Percentiles rank a stretch among this genome's conserved stretches.
These are phyloP conservation scores for Curvularia hawaiiensis DNA, from an alignment of 2,329 filamentous ascomycete species.

Conservation along the genomic window DNA sequence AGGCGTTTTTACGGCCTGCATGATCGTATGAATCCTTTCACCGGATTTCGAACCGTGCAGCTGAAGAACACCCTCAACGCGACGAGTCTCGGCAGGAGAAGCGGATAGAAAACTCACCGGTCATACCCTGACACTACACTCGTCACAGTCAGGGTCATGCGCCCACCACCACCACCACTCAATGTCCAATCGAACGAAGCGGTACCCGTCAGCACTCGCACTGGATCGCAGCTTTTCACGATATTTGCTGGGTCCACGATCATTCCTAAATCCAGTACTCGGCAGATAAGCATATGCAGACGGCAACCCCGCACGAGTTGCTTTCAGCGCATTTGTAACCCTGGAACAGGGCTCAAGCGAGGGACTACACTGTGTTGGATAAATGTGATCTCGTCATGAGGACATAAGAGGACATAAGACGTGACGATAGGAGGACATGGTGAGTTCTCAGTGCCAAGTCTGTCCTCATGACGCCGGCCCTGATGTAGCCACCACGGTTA, in stretches of 20 bases:
- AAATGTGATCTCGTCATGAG: neutral
- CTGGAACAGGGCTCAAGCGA: neutral
- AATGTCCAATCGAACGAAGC: constrained; percentile 9
- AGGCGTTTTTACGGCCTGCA: constrained; percentile 12
- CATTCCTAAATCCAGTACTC: neutral
- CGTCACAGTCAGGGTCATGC: constrained; percentile 13
- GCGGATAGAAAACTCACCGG: constrained; percentile 12
- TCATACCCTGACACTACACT: constrained; percentile 3
- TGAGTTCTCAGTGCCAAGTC: neutral
- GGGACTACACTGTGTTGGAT: neutral
- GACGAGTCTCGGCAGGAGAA: constrained; percentile 1
- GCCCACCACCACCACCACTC: constrained; percentile 6
- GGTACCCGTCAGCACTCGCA: constrained; percentile 6
- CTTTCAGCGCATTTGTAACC: constrained; percentile 1
- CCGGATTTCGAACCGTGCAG: constrained; percentile 17
- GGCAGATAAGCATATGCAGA: constrained; percentile 14
- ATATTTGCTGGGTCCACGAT: constrained; percentile 3
- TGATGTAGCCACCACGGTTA: neutral
- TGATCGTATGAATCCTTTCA: constrained; percentile 11
- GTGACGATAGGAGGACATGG: neutral
- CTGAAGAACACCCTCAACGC: constrained; percentile 5
- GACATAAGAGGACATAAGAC: no score
- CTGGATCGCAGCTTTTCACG: neutral
- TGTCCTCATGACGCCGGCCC: neutral
- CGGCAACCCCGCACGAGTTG: constrained; percentile 11